A percentile compares a stretch with the other conserved stretches of the same genome.
phyloP scores from a whole-genome alignment of 1,284 basidiomycete genomes.

The Leucoagaricus sp. region DNA sequence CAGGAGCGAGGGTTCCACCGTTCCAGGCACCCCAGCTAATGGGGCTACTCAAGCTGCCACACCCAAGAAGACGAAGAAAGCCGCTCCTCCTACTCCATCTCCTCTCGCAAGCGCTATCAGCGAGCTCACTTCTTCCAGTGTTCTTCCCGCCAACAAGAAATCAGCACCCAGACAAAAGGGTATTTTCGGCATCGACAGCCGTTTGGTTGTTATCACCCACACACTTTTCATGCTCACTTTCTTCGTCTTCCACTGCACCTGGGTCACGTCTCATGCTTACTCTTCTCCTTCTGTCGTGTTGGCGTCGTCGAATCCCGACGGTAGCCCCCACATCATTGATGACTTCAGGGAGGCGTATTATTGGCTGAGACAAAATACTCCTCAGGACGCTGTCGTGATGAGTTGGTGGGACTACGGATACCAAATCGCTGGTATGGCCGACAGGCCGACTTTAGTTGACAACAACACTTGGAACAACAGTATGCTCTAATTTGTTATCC shows the following conservation, averaged over 20 bases:
- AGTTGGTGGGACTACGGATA: conserved; percentile 99
- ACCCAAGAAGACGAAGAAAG: conserved; percentile 67
- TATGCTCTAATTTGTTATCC: conserved; percentile 39
- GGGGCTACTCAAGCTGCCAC: conserved; percentile 30
- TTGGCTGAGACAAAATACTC: conserved; percentile 97
- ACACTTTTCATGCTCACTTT: conserved; percentile 81
- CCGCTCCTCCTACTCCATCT: conserved; percentile 32
- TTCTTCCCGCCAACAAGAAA: conserved; percentile 38
- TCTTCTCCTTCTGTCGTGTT: conserved; percentile 98
- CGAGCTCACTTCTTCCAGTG: conserved; percentile 47
- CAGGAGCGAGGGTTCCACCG: conserved; percentile 24
- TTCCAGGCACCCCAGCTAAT: conserved; percentile 26
- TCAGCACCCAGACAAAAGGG: conserved; percentile 47
- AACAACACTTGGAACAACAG: conserved; percentile 99
- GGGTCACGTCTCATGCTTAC: conserved; percentile 94
- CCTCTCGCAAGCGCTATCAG: conserved; percentile 35
- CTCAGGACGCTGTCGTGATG: conserved; percentile 92
- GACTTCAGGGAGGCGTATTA: conserved; percentile 99
- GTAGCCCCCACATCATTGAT: conserved; percentile 94
- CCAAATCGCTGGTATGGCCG: conserved; percentile 99
- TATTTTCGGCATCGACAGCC: conserved; percentile 85
- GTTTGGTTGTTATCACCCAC: conserved; percentile 76
- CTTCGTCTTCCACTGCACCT: conserved; percentile 97
- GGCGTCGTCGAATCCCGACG: conserved; percentile 80
- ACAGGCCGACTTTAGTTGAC: conserved; percentile 95